Base-by-base conservation (phyloP, 1,284 basidiomycete species). In the Leccinum griseonigrum region DNA sequence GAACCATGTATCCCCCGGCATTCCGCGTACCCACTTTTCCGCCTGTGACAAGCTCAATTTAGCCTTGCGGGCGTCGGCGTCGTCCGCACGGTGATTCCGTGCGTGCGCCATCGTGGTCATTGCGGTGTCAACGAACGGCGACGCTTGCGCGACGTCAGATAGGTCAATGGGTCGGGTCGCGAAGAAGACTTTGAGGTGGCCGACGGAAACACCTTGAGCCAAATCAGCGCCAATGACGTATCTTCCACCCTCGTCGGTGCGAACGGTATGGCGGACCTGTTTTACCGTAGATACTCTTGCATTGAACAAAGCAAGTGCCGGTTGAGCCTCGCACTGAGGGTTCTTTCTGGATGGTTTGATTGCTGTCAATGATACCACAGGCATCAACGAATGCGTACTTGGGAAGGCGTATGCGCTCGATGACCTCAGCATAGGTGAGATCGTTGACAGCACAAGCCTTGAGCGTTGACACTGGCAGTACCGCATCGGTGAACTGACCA, bases 261-360 rank as follows among this genome's bases (percentile, higher is more conserved):
- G 34, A n/a, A 46, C 36, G 2, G 36, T 48, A 43, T 64, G 34
- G 18, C 46, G 48, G 38, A 59, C 60, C 8, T 58, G 61, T 32
- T 40, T 52, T 5, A 58, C 40, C 22, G 28, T 18, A 22, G 36
- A 56, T 1, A 63, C 53, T 52, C 52, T 67, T 3, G 54, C 52
- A 14, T 65, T 38, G 32, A 71, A 72, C 32, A 72, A 53, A 48
- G 56, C 13, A 16, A 70, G 46, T 63, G 18, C 26, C 22, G 62
- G 51, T 66, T 46, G 10, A 26, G 0, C 6, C 53, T 65, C 64
- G 16, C 68, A 69, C 8, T 54, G 67, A 8, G 68, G 68, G 52
- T 62, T 43, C 18, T 69, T 70, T 8, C 56, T 67, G 29, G 16
- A 54, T 13, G 5, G 9, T 13, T 50, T n/a, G 1, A n/a, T 43